These are phyloP conservation scores for Trichosanthes cucumerina DNA, from an alignment of 306 rosid species.

Conservation along the genomic window DNA sequence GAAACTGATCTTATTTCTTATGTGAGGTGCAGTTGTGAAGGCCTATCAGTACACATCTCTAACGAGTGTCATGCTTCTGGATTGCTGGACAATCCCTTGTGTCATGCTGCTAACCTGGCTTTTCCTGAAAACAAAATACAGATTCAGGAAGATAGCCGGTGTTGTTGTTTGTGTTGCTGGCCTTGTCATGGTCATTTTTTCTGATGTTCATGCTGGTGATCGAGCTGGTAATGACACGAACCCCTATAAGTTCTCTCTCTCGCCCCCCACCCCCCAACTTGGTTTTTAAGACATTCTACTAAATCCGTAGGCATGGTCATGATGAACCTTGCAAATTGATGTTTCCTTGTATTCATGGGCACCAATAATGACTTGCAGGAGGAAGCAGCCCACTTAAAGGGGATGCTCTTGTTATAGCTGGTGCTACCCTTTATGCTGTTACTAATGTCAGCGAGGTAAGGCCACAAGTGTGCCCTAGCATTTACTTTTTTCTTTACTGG, in stretches of 20 bases:
- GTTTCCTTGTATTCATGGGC: constrained; percentile 4
- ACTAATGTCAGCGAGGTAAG: constrained; percentile 77
- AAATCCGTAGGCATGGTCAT: background rate
- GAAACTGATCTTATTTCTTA: background rate
- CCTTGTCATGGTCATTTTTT: constrained; percentile 74
- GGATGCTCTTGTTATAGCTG: constrained; percentile 65
- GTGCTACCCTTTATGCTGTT: constrained; percentile 74
- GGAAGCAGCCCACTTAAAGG: constrained; percentile 70
- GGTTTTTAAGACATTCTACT: background rate
- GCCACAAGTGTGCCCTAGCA: background rate
- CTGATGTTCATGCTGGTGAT: constrained; percentile 85
- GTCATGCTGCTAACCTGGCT: constrained; percentile 94
- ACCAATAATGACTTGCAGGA: constrained; percentile 34
- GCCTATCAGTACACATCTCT: constrained; percentile 94
- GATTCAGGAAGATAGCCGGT: constrained; percentile 60
- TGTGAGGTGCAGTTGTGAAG: constrained; percentile 73
- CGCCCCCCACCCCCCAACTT: background rate
- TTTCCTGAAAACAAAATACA: constrained; percentile 87
- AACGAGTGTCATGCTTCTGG: constrained; percentile 92
- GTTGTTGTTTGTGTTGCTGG: constrained; percentile 78
- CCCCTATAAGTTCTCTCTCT: background rate
- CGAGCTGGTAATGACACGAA: constrained; percentile 47
- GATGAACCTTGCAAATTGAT: background rate
- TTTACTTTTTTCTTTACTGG: background rate
- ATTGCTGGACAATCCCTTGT: constrained; percentile 89